A percentile compares a stretch with the other conserved stretches of the same genome.
phyloP scores from a whole-genome alignment of 805 yeast genomes.

The Metschnikowia gelsemii region DNA sequence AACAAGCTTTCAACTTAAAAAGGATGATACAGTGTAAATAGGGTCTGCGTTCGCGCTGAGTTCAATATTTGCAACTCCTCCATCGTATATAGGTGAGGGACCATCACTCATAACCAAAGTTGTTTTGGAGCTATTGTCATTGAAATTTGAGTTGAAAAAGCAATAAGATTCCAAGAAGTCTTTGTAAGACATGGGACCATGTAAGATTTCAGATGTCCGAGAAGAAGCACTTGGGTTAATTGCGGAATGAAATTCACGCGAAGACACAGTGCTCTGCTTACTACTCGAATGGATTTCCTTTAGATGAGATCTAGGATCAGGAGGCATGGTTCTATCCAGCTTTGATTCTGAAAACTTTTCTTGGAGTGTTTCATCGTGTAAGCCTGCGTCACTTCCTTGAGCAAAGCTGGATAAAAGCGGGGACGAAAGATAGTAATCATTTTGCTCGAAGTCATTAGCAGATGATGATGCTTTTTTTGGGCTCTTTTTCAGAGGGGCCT shows the following conservation, averaged over 20 bases:
- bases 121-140: slow-evolving; percentile 19
- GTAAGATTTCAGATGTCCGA: slow-evolving; percentile 4
- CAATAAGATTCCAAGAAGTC: slow-evolving; percentile 60
- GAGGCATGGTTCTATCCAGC: slow-evolving; percentile 1
- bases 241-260: slow-evolving; percentile 5
- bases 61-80: not conserved
- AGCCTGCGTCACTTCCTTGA: not conserved
- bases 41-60: slow-evolving; percentile 4
- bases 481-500: not conserved
- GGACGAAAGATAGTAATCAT: slow-evolving; percentile 37
- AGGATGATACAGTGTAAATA: slow-evolving; percentile 17
- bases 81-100: slow-evolving; percentile 6
- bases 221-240: not conserved
- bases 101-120: slow-evolving; percentile 21
- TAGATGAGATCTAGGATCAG: not conserved
- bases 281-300: not conserved
- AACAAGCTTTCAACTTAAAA: slow-evolving; percentile 9
- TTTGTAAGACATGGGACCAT: slow-evolving; percentile 54
- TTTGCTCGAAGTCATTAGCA: slow-evolving; percentile 30
- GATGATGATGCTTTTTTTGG: not conserved
- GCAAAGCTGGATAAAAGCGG: slow-evolving; percentile 25
- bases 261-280: not conserved
- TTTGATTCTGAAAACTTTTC: not conserved
- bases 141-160: slow-evolving; percentile 43
- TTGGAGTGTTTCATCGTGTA: not conserved